Conservation (phyloP, 306 rosid genomes). For the Biancaea sappan region DNA sequence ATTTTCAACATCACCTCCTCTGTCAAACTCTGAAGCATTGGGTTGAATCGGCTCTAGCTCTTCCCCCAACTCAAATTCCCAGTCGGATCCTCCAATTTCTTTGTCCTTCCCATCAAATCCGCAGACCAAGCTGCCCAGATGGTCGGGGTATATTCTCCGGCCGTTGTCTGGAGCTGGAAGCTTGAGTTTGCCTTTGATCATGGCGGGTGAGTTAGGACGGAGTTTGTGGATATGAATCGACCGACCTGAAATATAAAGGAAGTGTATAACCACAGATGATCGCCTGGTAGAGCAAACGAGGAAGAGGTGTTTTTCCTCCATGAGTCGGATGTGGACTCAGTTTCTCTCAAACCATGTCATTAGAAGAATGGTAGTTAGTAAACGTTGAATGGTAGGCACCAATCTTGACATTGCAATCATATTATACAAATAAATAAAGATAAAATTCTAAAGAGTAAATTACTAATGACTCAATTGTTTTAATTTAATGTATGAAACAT, state of each 20-base stretch:
- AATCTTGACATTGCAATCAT: neutral
- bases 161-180: constrained; percentile 57
- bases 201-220: constrained; percentile 34
- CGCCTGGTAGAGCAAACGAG: neutral
- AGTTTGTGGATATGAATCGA: constrained; percentile 8
- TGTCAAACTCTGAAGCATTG: constrained; percentile 40
- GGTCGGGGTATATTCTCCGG: constrained; percentile 54
- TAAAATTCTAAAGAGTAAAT: too few relatives aligned
- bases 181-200: constrained; percentile 76
- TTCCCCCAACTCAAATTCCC: constrained; percentile 59
- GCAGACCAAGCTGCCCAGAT: constrained; percentile 57
- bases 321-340: constrained; percentile 38
- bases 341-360: neutral
- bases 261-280: neutral
- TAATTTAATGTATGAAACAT: too few relatives aligned
- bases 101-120: constrained; percentile 48
- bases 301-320: constrained; percentile 16
- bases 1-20: constrained; percentile 28
- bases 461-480: too few relatives aligned
- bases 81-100: constrained; percentile 34
- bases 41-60: constrained; percentile 79
- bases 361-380: constrained; percentile 57
- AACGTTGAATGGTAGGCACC: constrained; percentile 53
- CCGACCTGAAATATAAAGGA: constrained; percentile 28
- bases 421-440: too few relatives aligned